Conservation (phyloP, 2,329 filamentous ascomycete species). For the Pseudodiploospora longispora region DNA sequence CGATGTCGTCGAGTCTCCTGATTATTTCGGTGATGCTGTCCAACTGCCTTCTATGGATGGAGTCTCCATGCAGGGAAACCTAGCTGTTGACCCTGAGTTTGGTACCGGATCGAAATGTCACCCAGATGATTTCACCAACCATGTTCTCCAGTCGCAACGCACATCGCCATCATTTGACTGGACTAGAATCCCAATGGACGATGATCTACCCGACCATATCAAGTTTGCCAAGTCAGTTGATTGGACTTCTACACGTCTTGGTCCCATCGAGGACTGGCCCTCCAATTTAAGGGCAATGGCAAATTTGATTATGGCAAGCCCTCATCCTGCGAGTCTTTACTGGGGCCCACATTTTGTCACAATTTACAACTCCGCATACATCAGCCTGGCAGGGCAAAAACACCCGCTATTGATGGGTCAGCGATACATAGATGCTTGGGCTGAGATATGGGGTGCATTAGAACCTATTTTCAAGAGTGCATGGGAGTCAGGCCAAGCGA, state of each 20-base stretch:
- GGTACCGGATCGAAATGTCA: slow-evolving; percentile 20
- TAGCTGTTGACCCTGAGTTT: slow-evolving; percentile 3
- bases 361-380: slow-evolving; percentile 68
- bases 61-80: background rate
- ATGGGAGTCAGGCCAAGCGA: slow-evolving; percentile 63
- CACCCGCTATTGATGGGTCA: slow-evolving; percentile 70
- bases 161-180: slow-evolving; percentile 63
- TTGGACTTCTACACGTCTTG: slow-evolving; percentile 65
- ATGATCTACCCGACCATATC: slow-evolving; percentile 61
- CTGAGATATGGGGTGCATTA: slow-evolving; percentile 67
- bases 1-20: slow-evolving; percentile 23
- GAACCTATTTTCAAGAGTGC: slow-evolving; percentile 61
- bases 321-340: slow-evolving; percentile 69
- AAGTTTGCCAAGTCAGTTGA: slow-evolving; percentile 63
- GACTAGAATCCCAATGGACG: slow-evolving; percentile 61
- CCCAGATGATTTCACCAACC: slow-evolving; percentile 35
- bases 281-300: slow-evolving; percentile 68
- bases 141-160: slow-evolving; percentile 20
- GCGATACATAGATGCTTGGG: slow-evolving; percentile 60
- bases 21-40: slow-evolving; percentile 35
- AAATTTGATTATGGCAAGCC: slow-evolving; percentile 73
- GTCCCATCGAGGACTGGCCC: slow-evolving; percentile 67
- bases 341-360: slow-evolving; percentile 64
- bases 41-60: slow-evolving; percentile 18
- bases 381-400: slow-evolving; percentile 64